phyloP scores from a whole-genome alignment of 164 flowering plant genomes.

The Kingdonia uniflora region DNA sequence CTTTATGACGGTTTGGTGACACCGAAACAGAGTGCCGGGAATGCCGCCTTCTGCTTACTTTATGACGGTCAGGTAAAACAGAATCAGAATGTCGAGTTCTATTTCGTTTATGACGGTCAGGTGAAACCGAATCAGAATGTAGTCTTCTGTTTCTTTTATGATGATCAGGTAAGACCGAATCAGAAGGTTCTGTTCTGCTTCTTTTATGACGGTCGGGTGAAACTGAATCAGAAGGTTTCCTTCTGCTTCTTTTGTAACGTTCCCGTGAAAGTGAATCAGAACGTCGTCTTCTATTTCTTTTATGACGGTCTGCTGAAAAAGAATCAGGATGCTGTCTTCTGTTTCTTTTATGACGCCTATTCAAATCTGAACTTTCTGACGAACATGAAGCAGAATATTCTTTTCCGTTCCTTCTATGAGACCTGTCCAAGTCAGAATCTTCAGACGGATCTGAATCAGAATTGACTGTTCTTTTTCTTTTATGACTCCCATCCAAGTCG shows the following conservation, averaged over 20 bases:
- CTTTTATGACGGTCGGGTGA: neutral
- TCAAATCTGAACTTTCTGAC: constrained; percentile 20
- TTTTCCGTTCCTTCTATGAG: constrained; percentile 15
- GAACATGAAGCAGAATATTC: constrained; percentile 19
- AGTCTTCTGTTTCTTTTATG: neutral
- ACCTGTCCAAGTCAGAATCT: constrained; percentile 12
- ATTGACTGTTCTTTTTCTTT: constrained; percentile 1
- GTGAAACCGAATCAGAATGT: neutral
- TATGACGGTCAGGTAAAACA: constrained; percentile 5
- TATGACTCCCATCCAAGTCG: constrained; percentile 12
- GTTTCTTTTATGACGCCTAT: constrained; percentile 6
- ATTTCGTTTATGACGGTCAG: neutral
- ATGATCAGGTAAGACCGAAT: neutral
- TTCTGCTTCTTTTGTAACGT: constrained; percentile 14
- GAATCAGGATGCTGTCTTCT: constrained; percentile 3
- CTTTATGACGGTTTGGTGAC: too few relatives aligned
- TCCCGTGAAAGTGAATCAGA: neutral
- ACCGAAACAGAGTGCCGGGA: neutral
- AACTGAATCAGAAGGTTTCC: neutral
- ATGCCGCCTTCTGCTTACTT: constrained; percentile 13
- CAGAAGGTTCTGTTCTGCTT: neutral
- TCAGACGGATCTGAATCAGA: constrained; percentile 17
- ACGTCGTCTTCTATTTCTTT: neutral
- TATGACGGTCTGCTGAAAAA: neutral
- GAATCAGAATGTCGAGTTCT: neutral